Evolutionary conservation across 192 early-diverging fungal species (phyloP), one percentile per base, ranked within the genome.

Genomic region (Umbelopsis ramanniana): DNA sequence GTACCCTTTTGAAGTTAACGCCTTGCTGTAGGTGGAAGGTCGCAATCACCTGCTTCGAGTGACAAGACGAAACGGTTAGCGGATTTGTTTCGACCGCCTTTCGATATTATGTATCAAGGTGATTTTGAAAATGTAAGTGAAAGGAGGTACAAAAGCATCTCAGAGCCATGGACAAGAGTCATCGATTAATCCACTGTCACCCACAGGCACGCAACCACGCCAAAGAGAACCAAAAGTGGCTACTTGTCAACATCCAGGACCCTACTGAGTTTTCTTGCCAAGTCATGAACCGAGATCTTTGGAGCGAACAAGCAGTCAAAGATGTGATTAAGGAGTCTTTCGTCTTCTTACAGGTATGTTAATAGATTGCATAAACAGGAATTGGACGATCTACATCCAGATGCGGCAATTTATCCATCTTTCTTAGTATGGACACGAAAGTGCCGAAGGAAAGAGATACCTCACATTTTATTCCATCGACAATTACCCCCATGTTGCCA

Each of bases 221-320:
- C 12, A 81, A 80, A 68, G 68, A 66, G 21, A 77, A 85, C 22
- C 84, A 81, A 33, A 96, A 92, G 74, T 96, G 94, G 95, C 72
- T 97, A 38, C 82, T 97, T 70, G 80, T 97, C 37, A 95, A 95
- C 66, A 85, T 97, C 47, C 93, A 97, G 57, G 91, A 97, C 52
- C 81, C 89, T 6, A 78, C 88, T 0, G 94, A 96, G 52, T 97
- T 98, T 80, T 78, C 85, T 22, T 97, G 95, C 79, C 94, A 96
- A 72, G 82, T 90, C 19, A 79, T 98, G 77, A 97, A 97, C 76
- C 91, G 97, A 67, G 96, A 99, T 84, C 84, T 98, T 53, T 99
- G 95, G 96, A 96, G 91, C 35, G 84, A 95, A 55, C 35, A 73
- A 21, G 76, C 81, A 15, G 91, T 97, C 7, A 90, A 94, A 77